Conservation (phyloP, 306 rosid genomes). For the Senna tora region DNA sequence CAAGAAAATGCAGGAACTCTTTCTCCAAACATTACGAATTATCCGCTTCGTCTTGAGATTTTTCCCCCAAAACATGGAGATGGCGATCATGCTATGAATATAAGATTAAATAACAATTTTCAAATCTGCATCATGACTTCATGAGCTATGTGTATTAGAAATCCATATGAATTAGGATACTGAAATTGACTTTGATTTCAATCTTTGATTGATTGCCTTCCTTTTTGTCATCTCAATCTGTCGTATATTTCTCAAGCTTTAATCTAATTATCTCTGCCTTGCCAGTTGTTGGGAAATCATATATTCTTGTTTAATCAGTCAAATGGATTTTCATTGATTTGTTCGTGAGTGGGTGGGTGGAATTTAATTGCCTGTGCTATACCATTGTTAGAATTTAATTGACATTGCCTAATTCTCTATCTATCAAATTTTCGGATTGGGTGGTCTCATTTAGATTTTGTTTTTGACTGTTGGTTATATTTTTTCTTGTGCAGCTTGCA, state of each 20-base stretch:
- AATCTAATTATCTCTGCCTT: background rate
- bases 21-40: no score
- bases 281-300: slow-evolving; percentile 1
- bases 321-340: background rate
- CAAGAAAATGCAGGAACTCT: background rate
- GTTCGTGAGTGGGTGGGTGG: background rate
- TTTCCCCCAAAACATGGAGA: no score
- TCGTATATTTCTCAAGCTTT: background rate
- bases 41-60: background rate
- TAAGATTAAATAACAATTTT: background rate
- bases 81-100: background rate
- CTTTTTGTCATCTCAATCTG: background rate
- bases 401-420: background rate
- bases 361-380: background rate
- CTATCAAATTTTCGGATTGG: background rate
- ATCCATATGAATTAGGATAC: background rate
- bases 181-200: background rate
- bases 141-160: background rate
- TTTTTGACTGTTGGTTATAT: slow-evolving; percentile 16
- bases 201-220: slow-evolving; percentile 1
- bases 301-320: background rate
- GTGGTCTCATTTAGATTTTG: slow-evolving; percentile 1
- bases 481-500: slow-evolving; percentile 23
- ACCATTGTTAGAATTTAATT: background rate
- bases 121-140: background rate